Evolutionary conservation across 768 basidiomycete species (phyloP).

Genomic region (Termitomyces titanicus): DNA sequence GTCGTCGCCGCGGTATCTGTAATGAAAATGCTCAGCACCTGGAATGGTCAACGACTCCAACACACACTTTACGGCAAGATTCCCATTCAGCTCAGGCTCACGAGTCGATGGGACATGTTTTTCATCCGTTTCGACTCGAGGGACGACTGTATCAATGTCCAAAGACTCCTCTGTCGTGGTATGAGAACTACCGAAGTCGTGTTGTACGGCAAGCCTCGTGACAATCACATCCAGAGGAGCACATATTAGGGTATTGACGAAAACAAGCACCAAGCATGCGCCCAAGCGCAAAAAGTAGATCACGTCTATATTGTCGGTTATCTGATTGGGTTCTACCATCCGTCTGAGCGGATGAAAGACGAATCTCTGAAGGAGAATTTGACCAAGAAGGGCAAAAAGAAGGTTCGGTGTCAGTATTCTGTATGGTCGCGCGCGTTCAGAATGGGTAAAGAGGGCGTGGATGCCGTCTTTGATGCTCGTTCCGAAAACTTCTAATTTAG

Average conservation of each 20-base stretch:
- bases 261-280: constrained; percentile 2
- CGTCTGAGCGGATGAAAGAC: constrained; percentile 26
- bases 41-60: not conserved
- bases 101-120: not conserved
- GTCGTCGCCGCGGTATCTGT: constrained; percentile 23
- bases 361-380: constrained; percentile 27
- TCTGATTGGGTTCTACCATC: not conserved
- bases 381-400: constrained; percentile 37
- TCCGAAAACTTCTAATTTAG: constrained; percentile 46
- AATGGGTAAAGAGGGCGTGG: constrained; percentile 50
- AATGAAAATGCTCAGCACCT: not conserved
- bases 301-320: not conserved
- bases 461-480: constrained; percentile 40
- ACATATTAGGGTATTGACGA: constrained; percentile 15
- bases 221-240: constrained; percentile 24
- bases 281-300: not conserved
- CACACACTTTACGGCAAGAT: constrained; percentile 12
- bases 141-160: not conserved
- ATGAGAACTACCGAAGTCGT: constrained; percentile 7
- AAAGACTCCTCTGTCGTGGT: not conserved
- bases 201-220: constrained; percentile 22
- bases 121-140: not conserved
- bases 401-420: constrained; percentile 54
- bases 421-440: constrained; percentile 60
- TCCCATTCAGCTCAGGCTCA: not conserved